Evolutionary conservation across 2,329 filamentous ascomycete species (phyloP).

Genomic region (Pseudocercospora musae): DNA sequence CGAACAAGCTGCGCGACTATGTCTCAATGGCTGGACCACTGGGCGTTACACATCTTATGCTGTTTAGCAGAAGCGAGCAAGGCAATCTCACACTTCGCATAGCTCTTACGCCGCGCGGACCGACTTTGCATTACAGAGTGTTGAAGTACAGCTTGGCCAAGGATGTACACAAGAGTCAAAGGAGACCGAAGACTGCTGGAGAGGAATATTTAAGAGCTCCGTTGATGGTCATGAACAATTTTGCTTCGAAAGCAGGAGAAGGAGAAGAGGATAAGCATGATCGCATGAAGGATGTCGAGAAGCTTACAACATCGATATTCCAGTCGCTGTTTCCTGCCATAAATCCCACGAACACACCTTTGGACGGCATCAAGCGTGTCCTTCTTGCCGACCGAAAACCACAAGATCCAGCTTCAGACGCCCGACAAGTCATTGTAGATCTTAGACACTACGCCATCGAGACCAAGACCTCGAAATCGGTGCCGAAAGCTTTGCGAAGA

Average conservation of each 20-base stretch:
- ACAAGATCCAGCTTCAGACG: conserved; percentile 27
- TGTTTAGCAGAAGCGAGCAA: conserved; percentile 84
- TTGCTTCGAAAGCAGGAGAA: conserved; percentile 57
- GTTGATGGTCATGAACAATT: conserved; percentile 98
- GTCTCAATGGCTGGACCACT: conserved; percentile 92
- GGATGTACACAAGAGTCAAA: conserved; percentile 80
- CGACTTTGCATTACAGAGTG: conserved; percentile 89
- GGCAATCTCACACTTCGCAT: conserved; percentile 93
- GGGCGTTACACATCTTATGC: conserved; percentile 85
- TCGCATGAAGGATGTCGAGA: conserved; percentile 91
- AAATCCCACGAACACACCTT: conserved; percentile 82
- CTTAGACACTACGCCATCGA: conserved; percentile 94
- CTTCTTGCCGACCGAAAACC: conserved; percentile 83
- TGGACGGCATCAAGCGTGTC: conserved; percentile 89
- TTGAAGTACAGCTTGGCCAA: conserved; percentile 93
- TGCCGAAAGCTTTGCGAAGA: conserved; percentile 78
- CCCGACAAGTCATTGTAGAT: conserved; percentile 67
- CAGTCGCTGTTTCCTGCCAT: conserved; percentile 95
- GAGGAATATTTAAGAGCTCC: conserved; percentile 81
- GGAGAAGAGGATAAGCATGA: conserved; percentile 41
- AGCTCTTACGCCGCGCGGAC: conserved; percentile 81
- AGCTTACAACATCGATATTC: conserved; percentile 88
- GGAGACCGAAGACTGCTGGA: conserved; percentile 74
- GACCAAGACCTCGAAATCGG: conserved; percentile 71
- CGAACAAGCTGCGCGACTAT: conserved; percentile 87